Percentiles rank a stretch among this genome's conserved stretches.
Evolutionary conservation across 2,329 filamentous ascomycete genomes (phyloP).

Genomic region (Zymoseptoria ardabiliae): DNA sequence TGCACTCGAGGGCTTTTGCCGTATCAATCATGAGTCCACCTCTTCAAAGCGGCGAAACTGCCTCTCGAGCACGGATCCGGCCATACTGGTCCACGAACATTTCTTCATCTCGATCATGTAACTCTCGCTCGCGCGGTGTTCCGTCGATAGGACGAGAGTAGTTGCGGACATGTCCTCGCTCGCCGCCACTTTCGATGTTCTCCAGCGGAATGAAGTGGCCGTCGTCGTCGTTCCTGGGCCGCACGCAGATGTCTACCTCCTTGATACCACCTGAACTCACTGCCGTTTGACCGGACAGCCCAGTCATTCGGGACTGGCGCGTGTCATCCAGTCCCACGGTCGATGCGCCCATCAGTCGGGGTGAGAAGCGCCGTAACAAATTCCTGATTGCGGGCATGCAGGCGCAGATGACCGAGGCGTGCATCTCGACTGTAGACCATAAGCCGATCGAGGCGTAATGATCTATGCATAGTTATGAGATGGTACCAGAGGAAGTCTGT

Average conservation of each 20-base stretch:
- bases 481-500: not conserved
- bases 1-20: not conserved
- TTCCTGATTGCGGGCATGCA: conserved; percentile 18
- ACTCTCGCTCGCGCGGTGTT: not conserved
- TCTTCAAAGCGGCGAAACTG: not conserved
- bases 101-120: not conserved
- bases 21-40: not conserved
- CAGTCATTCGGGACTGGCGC: not conserved
- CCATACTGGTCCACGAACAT: not conserved
- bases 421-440: conserved; percentile 14
- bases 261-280: conserved; percentile 9
- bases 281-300: conserved; percentile 10
- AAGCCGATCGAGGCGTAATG: conserved; percentile 15
- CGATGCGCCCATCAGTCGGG: conserved; percentile 8
- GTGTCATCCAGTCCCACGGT: not conserved
- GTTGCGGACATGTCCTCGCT: not conserved
- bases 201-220: conserved; percentile 14
- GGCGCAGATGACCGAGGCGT: conserved; percentile 14
- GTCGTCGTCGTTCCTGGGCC: conserved; percentile 12
- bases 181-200: not conserved
- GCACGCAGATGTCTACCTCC: conserved; percentile 6
- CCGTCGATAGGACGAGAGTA: not conserved
- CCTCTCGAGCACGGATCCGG: not conserved
- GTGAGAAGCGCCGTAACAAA: conserved; percentile 11
- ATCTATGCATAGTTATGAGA: conserved; percentile 3